These are phyloP conservation scores for Pichia sp. DNA, from an alignment of 1,139 yeast genomes.

Conservation along the genomic window DNA sequence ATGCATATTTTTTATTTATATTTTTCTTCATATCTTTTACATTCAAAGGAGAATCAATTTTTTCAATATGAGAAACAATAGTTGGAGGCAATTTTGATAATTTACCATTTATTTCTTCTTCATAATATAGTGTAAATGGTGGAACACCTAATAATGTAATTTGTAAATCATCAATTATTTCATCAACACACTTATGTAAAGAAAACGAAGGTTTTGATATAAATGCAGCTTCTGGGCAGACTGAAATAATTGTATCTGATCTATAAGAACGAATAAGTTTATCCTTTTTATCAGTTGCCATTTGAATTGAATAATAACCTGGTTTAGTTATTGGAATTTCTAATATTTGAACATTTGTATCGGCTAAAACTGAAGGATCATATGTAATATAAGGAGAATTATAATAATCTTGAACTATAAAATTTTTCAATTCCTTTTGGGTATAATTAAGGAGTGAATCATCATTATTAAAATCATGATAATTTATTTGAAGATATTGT, in stretches of 20 bases:
- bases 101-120: constrained; percentile 45
- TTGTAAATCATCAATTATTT: constrained; percentile 35
- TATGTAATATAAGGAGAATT: constrained; percentile 28
- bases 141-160: constrained; percentile 66
- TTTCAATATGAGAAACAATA: constrained; percentile 17
- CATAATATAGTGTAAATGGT: constrained; percentile 62
- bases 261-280: constrained; percentile 58
- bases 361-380: constrained; percentile 30
- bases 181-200: constrained; percentile 57
- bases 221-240: constrained; percentile 69
- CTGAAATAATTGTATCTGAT: constrained; percentile 60
- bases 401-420: constrained; percentile 37
- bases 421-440: constrained; percentile 45
- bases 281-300: constrained; percentile 60
- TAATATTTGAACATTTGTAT: constrained; percentile 41
- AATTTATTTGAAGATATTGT: constrained; percentile 58
- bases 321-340: constrained; percentile 58
- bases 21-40: constrained; percentile 21
- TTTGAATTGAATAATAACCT: constrained; percentile 65
- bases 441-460: constrained; percentile 48
- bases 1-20: constrained; percentile 6
- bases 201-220: constrained; percentile 22
- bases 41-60: constrained; percentile 35
- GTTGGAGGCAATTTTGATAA: constrained; percentile 25
- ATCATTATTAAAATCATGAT: constrained; percentile 51